Percentiles rank a stretch among this genome's conserved stretches.
Evolutionary conservation across 805 yeast species (phyloP).

Genomic region (Candida insectorum): DNA sequence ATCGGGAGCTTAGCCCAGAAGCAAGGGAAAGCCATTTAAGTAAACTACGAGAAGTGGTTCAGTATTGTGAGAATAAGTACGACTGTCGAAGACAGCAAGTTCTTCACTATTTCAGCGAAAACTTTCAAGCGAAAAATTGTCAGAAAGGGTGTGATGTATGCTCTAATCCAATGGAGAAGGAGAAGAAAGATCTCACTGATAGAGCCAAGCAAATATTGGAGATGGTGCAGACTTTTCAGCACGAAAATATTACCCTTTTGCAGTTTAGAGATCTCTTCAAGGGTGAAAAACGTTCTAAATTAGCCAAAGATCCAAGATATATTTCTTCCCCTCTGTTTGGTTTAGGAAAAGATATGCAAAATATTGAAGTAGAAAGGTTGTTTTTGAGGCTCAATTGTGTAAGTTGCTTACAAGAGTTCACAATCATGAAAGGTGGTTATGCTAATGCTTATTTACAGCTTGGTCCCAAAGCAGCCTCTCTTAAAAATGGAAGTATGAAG

Average conservation of each 20-base stretch:
- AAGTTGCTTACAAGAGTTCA: slow-evolving; percentile 64
- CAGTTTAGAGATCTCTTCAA: slow-evolving; percentile 81
- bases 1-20: slow-evolving; percentile 57
- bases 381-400: slow-evolving; percentile 73
- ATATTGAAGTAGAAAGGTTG: slow-evolving; percentile 73
- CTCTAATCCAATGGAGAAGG: slow-evolving; percentile 32
- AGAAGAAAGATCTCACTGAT: slow-evolving; percentile 64
- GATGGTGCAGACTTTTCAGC: slow-evolving; percentile 55
- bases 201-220: slow-evolving; percentile 57
- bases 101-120: slow-evolving; percentile 85
- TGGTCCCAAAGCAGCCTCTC: slow-evolving; percentile 53
- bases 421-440: slow-evolving; percentile 73
- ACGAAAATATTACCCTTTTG: slow-evolving; percentile 64
- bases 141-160: slow-evolving; percentile 84
- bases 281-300: slow-evolving; percentile 65
- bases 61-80: slow-evolving; percentile 85
- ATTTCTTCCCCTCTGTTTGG: slow-evolving; percentile 46
- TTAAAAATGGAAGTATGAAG: slow-evolving; percentile 42
- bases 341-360: slow-evolving; percentile 58
- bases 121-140: slow-evolving; percentile 65
- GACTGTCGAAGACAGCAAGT: slow-evolving; percentile 92
- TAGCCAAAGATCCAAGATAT: slow-evolving; percentile 50
- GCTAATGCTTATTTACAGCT: slow-evolving; percentile 69
- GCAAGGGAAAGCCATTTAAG: slow-evolving; percentile 75
- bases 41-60: slow-evolving; percentile 78